A percentile compares a stretch with the other conserved stretches of the same genome.
Evolutionary conservation across 2,329 filamentous ascomycete genomes (phyloP).

Genomic region (Bretziella fagacearum): DNA sequence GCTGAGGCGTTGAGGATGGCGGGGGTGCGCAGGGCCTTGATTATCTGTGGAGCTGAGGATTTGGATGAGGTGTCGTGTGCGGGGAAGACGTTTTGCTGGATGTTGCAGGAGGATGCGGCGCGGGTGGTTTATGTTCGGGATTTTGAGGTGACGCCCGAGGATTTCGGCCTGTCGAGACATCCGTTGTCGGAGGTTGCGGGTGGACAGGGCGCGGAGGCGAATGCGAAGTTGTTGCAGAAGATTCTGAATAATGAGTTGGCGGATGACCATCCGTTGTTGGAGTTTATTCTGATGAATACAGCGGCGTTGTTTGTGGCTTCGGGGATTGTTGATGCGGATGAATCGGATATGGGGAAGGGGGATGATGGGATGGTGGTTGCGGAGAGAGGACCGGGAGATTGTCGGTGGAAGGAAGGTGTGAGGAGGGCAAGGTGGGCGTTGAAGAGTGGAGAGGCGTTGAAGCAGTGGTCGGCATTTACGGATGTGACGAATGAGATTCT

Average conservation of each 20-base stretch:
- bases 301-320: constrained; percentile 73
- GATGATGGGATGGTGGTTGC: constrained; percentile 67
- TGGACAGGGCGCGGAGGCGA: constrained; percentile 71
- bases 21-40: constrained; percentile 66
- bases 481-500: constrained; percentile 39
- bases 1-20: constrained; percentile 64
- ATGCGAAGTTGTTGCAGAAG: constrained; percentile 64
- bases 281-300: constrained; percentile 90
- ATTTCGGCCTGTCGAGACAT: constrained; percentile 70
- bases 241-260: constrained; percentile 59
- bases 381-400: constrained; percentile 69
- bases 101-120: constrained; percentile 32
- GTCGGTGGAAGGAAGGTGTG: constrained; percentile 90
- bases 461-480: constrained; percentile 68
- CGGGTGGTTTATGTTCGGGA: constrained; percentile 43
- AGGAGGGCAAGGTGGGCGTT: constrained; percentile 77
- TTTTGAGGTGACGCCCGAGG: constrained; percentile 63
- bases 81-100: constrained; percentile 79
- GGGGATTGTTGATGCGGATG: constrained; percentile 71
- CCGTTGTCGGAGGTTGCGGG: constrained; percentile 62
- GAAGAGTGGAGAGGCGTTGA: constrained; percentile 70
- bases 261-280: constrained; percentile 65
- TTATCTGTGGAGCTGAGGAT: constrained; percentile 88
- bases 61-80: constrained; percentile 92
- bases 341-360: constrained; percentile 59